Conservation (phyloP, 495 filamentous ascomycete species). For the Bacidia rubella region DNA sequence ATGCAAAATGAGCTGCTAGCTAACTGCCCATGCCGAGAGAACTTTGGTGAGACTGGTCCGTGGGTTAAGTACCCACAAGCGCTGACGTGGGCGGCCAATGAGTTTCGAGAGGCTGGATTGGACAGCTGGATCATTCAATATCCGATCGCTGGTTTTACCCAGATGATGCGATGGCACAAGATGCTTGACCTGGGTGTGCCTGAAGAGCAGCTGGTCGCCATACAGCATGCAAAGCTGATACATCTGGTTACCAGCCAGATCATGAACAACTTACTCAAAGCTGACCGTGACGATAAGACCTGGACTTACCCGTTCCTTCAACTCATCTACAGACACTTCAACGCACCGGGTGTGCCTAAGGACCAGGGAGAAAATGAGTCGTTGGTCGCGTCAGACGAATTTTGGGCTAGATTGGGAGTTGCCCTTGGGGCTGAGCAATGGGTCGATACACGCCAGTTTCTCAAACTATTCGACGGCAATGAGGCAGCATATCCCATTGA, state of each 20-base stretch:
- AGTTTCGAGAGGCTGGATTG: conserved; percentile 13
- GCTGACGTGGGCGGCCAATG: conserved; percentile 16
- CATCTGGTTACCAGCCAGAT: conserved; percentile 4
- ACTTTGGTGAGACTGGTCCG: conserved; percentile 19
- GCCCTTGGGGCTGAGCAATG: neutral
- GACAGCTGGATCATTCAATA: conserved; percentile 25
- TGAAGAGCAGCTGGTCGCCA: neutral
- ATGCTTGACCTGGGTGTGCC: neutral
- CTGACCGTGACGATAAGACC: neutral
- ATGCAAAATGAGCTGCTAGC: conserved; percentile 15
- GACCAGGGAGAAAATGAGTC: conserved; percentile 10
- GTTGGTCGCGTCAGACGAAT: conserved; percentile 4
- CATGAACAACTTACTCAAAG: conserved; percentile 5
- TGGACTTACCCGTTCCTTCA: conserved; percentile 12
- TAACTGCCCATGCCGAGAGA: conserved; percentile 18
- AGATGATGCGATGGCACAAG: conserved; percentile 11
- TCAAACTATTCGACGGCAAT: neutral
- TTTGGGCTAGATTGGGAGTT: conserved; percentile 4
- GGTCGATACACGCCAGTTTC: neutral
- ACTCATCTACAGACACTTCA: conserved; percentile 19
- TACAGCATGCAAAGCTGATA: conserved; percentile 8
- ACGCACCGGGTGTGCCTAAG: conserved; percentile 15
- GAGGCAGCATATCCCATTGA: neutral
- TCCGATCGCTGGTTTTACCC: conserved; percentile 23
- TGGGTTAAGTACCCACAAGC: conserved; percentile 16